Evolutionary conservation across 805 yeast genomes (phyloP).

Genomic region (Metschnikowia orientalis): DNA sequence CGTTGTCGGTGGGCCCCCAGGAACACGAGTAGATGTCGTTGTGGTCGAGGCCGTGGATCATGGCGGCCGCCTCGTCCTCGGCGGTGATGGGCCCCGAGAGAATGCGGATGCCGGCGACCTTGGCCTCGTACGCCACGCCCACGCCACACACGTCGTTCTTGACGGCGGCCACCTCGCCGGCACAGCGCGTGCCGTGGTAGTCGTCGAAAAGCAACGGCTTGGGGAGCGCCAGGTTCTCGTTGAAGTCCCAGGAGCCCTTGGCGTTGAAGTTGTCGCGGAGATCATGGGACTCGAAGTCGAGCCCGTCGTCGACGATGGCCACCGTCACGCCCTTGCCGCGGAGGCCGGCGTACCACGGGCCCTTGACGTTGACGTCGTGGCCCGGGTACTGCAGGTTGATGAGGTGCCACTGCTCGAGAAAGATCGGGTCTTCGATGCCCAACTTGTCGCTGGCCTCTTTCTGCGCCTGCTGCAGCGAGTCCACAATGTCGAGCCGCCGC

Average conservation of each 20-base stretch:
- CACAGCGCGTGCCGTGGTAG: slow-evolving; percentile 95
- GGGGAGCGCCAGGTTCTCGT: slow-evolving; percentile 70
- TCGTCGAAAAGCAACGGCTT: slow-evolving; percentile 78
- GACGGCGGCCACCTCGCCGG: slow-evolving; percentile 93
- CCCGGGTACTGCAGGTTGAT: slow-evolving; percentile 69
- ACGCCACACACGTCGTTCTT: slow-evolving; percentile 89
- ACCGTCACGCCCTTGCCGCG: slow-evolving; percentile 81
- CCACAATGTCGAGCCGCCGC: slow-evolving; percentile 29
- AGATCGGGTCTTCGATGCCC: slow-evolving; percentile 77
- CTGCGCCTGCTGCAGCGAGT: slow-evolving; percentile 48
- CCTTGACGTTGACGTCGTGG: slow-evolving; percentile 80
- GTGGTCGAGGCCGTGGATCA: slow-evolving; percentile 71
- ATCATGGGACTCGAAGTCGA: slow-evolving; percentile 78
- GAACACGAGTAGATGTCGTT: slow-evolving; percentile 96
- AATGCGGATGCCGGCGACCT: slow-evolving; percentile 87
- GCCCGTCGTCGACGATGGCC: slow-evolving; percentile 92
- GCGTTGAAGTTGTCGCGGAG: slow-evolving; percentile 61
- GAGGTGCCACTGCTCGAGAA: slow-evolving; percentile 88
- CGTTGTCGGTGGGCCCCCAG: slow-evolving; percentile 98
- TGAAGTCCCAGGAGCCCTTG: slow-evolving; percentile 92
- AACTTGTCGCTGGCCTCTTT: slow-evolving; percentile 48
- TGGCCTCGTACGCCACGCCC: slow-evolving; percentile 88
- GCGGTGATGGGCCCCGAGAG: slow-evolving; percentile 74
- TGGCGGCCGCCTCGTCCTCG: slow-evolving; percentile 88
- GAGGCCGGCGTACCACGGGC: slow-evolving; percentile 76